Evolutionary conservation across 495 filamentous ascomycete genomes (phyloP).

Genomic region (Penicillium nucicola): DNA sequence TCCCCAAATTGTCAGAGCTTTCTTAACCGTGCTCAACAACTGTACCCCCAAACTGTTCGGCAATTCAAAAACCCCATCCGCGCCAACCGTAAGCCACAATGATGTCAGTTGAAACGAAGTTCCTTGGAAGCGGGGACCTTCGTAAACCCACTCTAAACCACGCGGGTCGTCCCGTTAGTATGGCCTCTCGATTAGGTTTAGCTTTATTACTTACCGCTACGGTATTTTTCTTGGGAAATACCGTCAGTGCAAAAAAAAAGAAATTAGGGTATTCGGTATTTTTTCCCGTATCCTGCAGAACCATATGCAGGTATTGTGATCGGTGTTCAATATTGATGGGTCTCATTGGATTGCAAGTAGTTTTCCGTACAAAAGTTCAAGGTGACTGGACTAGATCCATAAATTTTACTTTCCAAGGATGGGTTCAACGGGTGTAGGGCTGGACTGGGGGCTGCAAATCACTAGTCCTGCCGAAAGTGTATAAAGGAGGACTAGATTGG

Average conservation of each 20-base stretch:
- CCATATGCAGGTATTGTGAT: too few relatives aligned
- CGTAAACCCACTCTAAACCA: not conserved
- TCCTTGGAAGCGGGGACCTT: conserved; percentile 2
- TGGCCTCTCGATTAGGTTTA: not conserved
- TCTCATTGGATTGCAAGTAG: too few relatives aligned
- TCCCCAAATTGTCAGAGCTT: not conserved
- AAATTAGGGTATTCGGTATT: not conserved
- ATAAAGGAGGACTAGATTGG: too few relatives aligned
- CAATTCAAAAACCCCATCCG: not conserved
- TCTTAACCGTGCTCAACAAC: too few relatives aligned
- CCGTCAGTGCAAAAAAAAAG: not conserved
- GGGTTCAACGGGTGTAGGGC: not conserved
- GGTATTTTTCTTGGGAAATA: not conserved
- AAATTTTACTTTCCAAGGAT: not conserved
- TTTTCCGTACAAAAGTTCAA: too few relatives aligned
- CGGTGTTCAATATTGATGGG: too few relatives aligned
- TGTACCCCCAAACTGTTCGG: too few relatives aligned
- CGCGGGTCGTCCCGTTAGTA: conserved; percentile 5
- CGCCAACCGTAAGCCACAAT: not conserved
- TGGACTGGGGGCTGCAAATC: too few relatives aligned
- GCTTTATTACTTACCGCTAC: not conserved
- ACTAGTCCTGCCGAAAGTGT: too few relatives aligned
- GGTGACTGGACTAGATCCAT: too few relatives aligned
- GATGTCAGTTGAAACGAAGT: not conserved
- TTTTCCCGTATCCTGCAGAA: not conserved